Base-by-base conservation (phyloP, 2,329 filamentous ascomycete species). In the Emydomyces testavorans region DNA sequence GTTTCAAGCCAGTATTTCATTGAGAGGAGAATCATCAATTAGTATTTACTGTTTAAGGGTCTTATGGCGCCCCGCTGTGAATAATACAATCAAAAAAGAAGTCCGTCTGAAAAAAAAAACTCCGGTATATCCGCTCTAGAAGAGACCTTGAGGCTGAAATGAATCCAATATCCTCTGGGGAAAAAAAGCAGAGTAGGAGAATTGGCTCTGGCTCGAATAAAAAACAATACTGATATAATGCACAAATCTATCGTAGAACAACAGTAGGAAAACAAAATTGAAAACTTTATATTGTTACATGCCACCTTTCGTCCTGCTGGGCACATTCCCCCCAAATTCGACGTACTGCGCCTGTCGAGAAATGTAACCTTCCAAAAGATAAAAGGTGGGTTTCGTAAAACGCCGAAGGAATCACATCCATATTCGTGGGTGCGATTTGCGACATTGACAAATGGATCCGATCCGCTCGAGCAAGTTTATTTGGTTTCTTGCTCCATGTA, bases 401-500 rank as follows among this genome's bases (percentile, higher is more conserved):
- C 34, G 43, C 35, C 23, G 43, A 29, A n/a, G 43, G 45, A 40
- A 47, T 47, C 45, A 40, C 45, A 47, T 40, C 29, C 35, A 18
- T 16, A 18, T 4, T 10, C 20, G 35, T n/a, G 38, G 38, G 26
- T 29, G 44, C 31, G 49, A 37, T 47, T n/a, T 28, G 42, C 36
- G 49, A 34, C 41, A 23, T 42, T 47, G 29, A 37, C 20, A 31
- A 29, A 6, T 13, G 4, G 36, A 16, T 35, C 11, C 16, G 31
- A 18, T n/a, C n/a, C n/a, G n/a, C n/a, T n/a, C n/a, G 29, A 34
- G 31, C 18, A 28, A 21, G 20, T 45, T 51, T 51, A 51, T 46
- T 51, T 51, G 49, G 32, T 48, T 8, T 51, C 43, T 15, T 51
- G 24, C 16, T 49, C 40, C 45, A 51, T 46, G 41, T 15, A 51